phyloP scores from a whole-genome alignment of 768 basidiomycete species.

The Auriscalpium vulgare region DNA sequence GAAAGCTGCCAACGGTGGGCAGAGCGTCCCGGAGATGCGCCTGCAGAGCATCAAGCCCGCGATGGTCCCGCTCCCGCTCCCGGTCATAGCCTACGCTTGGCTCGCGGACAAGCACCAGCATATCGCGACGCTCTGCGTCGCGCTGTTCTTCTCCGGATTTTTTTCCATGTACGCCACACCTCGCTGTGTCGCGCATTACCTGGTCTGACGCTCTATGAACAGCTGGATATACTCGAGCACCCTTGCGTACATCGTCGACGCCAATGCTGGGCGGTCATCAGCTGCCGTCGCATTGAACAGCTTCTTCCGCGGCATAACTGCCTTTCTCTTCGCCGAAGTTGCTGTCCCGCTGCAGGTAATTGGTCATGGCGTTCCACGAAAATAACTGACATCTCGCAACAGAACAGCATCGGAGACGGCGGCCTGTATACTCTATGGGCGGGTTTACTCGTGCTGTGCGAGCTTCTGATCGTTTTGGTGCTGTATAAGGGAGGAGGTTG shows the following conservation, averaged over 20 bases:
- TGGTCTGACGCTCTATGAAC: slow-evolving; percentile 1
- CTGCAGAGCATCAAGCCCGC: slow-evolving; percentile 53
- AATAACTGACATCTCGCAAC: slow-evolving; percentile 1
- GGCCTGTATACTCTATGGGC: slow-evolving; percentile 67
- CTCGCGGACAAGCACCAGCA: slow-evolving; percentile 52
- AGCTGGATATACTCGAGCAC: slow-evolving; percentile 62
- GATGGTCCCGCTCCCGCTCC: slow-evolving; percentile 51
- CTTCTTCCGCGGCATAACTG: slow-evolving; percentile 60
- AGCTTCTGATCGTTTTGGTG: slow-evolving; percentile 52
- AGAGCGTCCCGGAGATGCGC: slow-evolving; percentile 56
- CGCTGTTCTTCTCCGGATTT: slow-evolving; percentile 68
- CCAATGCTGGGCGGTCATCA: slow-evolving; percentile 74
- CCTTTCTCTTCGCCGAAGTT: slow-evolving; percentile 63
- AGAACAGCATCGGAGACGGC: slow-evolving; percentile 73
- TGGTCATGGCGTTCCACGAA: background rate
- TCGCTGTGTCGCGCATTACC: background rate
- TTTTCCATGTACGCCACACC: slow-evolving; percentile 51
- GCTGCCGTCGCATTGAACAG: slow-evolving; percentile 73
- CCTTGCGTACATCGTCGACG: slow-evolving; percentile 80
- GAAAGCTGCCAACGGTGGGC: slow-evolving; percentile 37
- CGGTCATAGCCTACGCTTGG: slow-evolving; percentile 71
- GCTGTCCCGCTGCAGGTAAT: slow-evolving; percentile 65
- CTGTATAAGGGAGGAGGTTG: slow-evolving; percentile 50
- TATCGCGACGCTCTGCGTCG: slow-evolving; percentile 60
- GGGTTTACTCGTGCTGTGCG: slow-evolving; percentile 43